Percentiles rank a stretch among this genome's conserved stretches.
Conservation (phyloP, 2,329 filamentous ascomycete species). For the Ophiosphaerella narmari region DNA sequence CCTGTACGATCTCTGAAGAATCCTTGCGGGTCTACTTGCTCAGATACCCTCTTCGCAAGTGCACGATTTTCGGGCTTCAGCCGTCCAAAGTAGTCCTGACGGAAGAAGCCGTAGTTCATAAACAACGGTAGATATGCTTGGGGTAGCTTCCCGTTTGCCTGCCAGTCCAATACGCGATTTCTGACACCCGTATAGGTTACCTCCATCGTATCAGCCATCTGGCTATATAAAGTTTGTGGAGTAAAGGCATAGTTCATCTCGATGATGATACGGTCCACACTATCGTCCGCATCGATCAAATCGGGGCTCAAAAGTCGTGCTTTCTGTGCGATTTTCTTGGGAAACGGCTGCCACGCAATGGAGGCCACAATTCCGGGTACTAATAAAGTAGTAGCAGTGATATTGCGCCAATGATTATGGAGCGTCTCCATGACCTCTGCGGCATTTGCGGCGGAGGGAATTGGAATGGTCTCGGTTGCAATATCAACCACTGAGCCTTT, state of each 20-base stretch:
- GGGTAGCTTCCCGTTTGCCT: conserved; percentile 46
- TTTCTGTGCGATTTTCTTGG: conserved; percentile 30
- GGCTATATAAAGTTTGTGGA: conserved; percentile 35
- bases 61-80: conserved; percentile 39
- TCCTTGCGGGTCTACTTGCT: conserved; percentile 48
- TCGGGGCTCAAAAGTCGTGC: conserved; percentile 30
- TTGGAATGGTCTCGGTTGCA: conserved; percentile 39
- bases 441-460: conserved; percentile 28
- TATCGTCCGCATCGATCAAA: conserved; percentile 48
- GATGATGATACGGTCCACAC: conserved; percentile 51
- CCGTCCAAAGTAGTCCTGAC: conserved; percentile 53
- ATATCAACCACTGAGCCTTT: conserved; percentile 42
- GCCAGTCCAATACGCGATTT: conserved; percentile 43
- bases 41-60: conserved; percentile 42
- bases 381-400: conserved; percentile 25
- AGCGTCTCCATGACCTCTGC: conserved; percentile 33
- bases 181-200: conserved; percentile 47
- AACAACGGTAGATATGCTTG: conserved; percentile 53
- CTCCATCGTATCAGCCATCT: conserved; percentile 49
- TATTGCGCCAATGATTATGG: conserved; percentile 38
- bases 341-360: conserved; percentile 44
- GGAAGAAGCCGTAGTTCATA: conserved; percentile 54
- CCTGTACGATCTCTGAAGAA: conserved; percentile 51
- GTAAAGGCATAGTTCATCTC: conserved; percentile 52
- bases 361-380: conserved; percentile 39